Conservation (phyloP, 306 rosid genomes). For the Arachis stenosperma region DNA sequence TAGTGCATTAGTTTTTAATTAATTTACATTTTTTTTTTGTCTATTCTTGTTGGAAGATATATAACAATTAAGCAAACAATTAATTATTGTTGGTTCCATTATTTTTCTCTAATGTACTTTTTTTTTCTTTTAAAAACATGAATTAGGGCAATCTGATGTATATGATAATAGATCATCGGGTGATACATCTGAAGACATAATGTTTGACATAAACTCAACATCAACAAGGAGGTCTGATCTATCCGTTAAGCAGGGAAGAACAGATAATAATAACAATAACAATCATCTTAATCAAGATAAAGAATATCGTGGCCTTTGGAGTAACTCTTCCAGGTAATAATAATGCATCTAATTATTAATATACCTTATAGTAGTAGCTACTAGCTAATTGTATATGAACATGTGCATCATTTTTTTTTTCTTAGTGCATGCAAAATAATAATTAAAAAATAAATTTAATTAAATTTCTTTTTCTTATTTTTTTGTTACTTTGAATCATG, state of each 20-base stretch:
- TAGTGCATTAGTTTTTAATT: slow-evolving; percentile 1
- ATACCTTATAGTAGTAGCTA: no score
- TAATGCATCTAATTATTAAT: not conserved
- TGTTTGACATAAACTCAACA: slow-evolving; percentile 67
- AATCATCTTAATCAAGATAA: slow-evolving; percentile 63
- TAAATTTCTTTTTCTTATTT: not conserved
- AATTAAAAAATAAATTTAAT: no score
- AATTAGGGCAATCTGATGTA: slow-evolving; percentile 75
- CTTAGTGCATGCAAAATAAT: no score
- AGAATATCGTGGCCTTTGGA: slow-evolving; percentile 72
- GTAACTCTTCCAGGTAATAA: slow-evolving; percentile 91
- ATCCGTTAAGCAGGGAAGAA: slow-evolving; percentile 60
- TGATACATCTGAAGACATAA: slow-evolving; percentile 80
- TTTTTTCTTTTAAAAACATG: not conserved
- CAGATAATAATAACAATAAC: slow-evolving; percentile 42
- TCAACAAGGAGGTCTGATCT: slow-evolving; percentile 58
- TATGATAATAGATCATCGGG: slow-evolving; percentile 92
- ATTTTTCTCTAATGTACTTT: slow-evolving; percentile 13
- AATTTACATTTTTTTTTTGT: not conserved
- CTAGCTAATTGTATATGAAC: no score
- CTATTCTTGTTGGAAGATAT: not conserved
- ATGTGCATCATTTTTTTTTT: no score
- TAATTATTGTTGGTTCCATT: not conserved
- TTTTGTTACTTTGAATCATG: not conserved
- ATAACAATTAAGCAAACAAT: not conserved